Evolutionary conservation across 495 filamentous ascomycete species (phyloP), one percentile per base, ranked within the genome.

Genomic region (Aspergillus incahuasiensis): DNA sequence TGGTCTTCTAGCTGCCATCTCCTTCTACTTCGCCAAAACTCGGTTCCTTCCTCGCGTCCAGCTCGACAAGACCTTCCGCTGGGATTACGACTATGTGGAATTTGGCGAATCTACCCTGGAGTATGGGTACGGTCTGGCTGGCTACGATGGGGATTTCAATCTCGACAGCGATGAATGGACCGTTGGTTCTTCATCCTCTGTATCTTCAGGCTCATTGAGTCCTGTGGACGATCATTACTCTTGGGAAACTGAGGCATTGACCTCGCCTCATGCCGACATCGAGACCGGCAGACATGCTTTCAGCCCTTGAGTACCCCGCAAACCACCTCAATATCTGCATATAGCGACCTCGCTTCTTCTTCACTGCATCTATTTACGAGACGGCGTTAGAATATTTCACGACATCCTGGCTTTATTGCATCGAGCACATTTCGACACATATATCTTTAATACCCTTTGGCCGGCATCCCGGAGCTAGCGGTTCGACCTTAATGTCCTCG

Each of bases 41-140:
- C 82, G 84, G 24, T 96, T 90, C 75, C 76, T 97, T 13, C 90
- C 92, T 0, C 81, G 90, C 21, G 73, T 84, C 38, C 92, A 97
- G 69, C 61, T 73, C 28, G 90, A 89, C 70, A 96, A 96, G 79
- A 82, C 75, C 55, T 89, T 87, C 70, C 84, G 92, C 32, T 97
- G 92, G 92, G 87, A 96, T 61, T 97, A 97, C 72, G 92, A 97
- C 66, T 96, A 94, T 62, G 83, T 91, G 43, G 92, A 97, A 68
- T 66, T 84, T 42, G 92, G 92, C 48, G 83, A 87, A 49, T 69
- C 73, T 41, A 65, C 74, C 7, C 74, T 75, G 20, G 74, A 76
- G 18, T 78, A 78, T 52, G 78, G 74, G 13, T 88, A 87, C 59
- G 80, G 77, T 52, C 64, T 83, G 47, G 74, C 78, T 39, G 75